These are phyloP conservation scores for Populus hybrid DNA, from an alignment of 441 rosid species.

Conservation along the genomic window DNA sequence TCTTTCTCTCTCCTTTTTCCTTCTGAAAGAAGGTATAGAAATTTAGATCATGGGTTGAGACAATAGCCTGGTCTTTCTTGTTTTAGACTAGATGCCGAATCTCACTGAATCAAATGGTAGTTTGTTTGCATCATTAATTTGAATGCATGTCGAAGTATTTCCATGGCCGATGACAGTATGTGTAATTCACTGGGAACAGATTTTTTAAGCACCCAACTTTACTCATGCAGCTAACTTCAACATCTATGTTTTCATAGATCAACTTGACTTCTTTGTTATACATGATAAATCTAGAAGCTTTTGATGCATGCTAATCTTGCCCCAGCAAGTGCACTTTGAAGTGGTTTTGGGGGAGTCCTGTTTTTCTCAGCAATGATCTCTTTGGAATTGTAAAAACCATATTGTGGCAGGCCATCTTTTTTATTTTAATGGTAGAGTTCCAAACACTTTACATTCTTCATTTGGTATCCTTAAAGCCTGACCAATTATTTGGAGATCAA, in stretches of 20 bases:
- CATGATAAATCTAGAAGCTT: no score
- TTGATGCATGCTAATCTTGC: background rate
- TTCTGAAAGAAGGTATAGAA: background rate
- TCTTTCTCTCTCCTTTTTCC: background rate
- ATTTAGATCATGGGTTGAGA: background rate
- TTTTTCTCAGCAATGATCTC: no score
- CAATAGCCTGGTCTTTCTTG: background rate
- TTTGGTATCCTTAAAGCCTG: background rate
- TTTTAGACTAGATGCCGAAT: background rate
- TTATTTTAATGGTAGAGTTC: background rate
- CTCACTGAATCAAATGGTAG: background rate
- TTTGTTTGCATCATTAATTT: background rate
- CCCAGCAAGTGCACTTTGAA: background rate
- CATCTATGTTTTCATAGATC: background rate
- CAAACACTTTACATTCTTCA: background rate
- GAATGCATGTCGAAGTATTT: slow-evolving; percentile 1
- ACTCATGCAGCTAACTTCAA: background rate
- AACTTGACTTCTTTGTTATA: background rate
- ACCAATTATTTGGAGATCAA: background rate
- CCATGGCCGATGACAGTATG: background rate
- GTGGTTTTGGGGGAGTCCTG: background rate
- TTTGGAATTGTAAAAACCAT: background rate
- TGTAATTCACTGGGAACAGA: background rate
- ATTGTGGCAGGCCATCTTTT: background rate
- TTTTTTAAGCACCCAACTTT: background rate